Evolutionary conservation across 768 basidiomycete species (phyloP), one percentile per base, ranked within the genome.

Genomic region (Amyloporia xantha): DNA sequence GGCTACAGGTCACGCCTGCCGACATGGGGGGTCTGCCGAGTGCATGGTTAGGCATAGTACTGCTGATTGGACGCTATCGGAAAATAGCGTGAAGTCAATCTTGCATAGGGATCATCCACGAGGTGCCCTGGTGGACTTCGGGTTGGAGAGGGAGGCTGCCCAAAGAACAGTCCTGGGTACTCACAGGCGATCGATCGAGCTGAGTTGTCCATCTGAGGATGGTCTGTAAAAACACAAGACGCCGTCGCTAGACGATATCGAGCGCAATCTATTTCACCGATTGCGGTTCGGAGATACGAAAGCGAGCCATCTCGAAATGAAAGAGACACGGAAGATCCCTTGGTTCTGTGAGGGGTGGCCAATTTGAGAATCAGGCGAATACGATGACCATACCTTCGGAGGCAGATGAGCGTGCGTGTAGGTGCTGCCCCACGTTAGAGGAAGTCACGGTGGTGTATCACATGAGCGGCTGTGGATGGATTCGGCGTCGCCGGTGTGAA

Each of bases 321-420:
- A 25, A n/a, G 10, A 26, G 13, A 25, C n/a, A n/a, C 42, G 42
- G 42, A 43, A 43, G 42, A 43, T 43, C 24, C 42, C 15, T 33
- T 41, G 26, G 38, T 40, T 43, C 19, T 26, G 42, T 43, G 24
- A 28, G 42, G n/a, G n/a, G n/a, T n/a, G n/a, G n/a, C n/a, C n/a
- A n/a, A n/a, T n/a, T n/a, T n/a, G n/a, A 28, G 26, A 28, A 33
- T 7, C 30, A 15, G 30, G 9, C 7, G 30, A 15, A 33, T 33
- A 15, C 30, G 15, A 15, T 33, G 15, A 15, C 9, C 9, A 33
- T 7, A 33, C 9, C 7, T 33, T 33, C 15, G 30, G 30, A 33
- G n/a, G n/a, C n/a, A n/a, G n/a, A n/a, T n/a, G n/a, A n/a, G n/a
- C n/a, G n/a, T n/a, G n/a, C n/a, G n/a, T n/a, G n/a, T 33, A 7